Percentiles rank a stretch among this genome's conserved stretches.
phyloP scores from a whole-genome alignment of 257 asterid genomes.

The Solanum megistacrolobum region DNA sequence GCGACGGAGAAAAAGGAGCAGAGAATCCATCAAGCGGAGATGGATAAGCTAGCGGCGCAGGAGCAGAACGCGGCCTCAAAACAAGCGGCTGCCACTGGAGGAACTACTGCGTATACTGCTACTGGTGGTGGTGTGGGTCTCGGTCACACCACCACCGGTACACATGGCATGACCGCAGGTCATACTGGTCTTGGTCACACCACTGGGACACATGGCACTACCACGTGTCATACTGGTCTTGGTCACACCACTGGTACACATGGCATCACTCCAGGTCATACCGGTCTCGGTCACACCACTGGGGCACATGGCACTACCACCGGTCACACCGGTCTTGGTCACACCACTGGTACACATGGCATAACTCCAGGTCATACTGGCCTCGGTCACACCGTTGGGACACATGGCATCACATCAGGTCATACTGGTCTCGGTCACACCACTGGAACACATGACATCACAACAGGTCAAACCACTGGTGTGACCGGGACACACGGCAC shows the following conservation, averaged over 20 bases:
- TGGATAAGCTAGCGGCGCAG: constrained; percentile 5
- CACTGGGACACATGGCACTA: too few relatives aligned
- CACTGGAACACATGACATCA: background rate
- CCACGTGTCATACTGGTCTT: too few relatives aligned
- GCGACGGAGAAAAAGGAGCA: constrained; percentile 21
- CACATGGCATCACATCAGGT: background rate
- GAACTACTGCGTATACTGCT: background rate
- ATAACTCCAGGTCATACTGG: background rate
- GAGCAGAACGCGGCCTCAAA: constrained; percentile 16
- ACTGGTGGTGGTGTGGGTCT: background rate
- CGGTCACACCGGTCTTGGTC: background rate
- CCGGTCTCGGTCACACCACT: too few relatives aligned
- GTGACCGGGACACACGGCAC: background rate
- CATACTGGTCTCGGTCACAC: background rate
- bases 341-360: background rate
- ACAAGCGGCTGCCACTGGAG: background rate
- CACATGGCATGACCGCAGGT: background rate
- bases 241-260: too few relatives aligned
- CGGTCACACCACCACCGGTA: background rate
- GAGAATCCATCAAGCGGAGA: constrained; percentile 15
- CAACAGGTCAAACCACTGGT: too few relatives aligned
- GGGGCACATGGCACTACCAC: background rate
- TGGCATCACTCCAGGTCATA: too few relatives aligned
- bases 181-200: too few relatives aligned
- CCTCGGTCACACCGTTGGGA: background rate